These are phyloP conservation scores for Oryza rufipogon DNA, from an alignment of 176 grass and related monocot genomes.

Conservation along the genomic window DNA sequence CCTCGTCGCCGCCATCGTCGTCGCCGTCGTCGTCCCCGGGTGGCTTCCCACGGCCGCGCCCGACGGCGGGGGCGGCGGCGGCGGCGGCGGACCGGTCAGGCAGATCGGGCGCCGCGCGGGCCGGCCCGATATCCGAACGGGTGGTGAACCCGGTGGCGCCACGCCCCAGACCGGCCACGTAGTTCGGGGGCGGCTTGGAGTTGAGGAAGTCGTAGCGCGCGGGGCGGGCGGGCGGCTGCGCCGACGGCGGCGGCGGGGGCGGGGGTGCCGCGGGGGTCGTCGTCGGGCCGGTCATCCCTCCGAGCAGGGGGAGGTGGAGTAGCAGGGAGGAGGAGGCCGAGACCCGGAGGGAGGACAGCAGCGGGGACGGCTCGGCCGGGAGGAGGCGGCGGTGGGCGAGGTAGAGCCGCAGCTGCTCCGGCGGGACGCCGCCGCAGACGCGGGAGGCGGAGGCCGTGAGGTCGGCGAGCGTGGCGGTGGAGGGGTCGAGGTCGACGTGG, in stretches of 20 bases:
- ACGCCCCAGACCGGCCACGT: slow-evolving; percentile 86
- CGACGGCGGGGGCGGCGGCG: slow-evolving; percentile 39
- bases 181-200: slow-evolving; percentile 85
- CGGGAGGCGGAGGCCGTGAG: slow-evolving; percentile 36
- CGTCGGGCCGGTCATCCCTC: slow-evolving; percentile 52
- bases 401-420: slow-evolving; percentile 46
- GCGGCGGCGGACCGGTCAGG: slow-evolving; percentile 75
- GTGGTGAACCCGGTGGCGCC: slow-evolving; percentile 98
- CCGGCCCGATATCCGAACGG: slow-evolving; percentile 86
- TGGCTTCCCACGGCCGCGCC: slow-evolving; percentile 81
- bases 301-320: slow-evolving; percentile 42
- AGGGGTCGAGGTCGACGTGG: slow-evolving; percentile 41
- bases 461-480: slow-evolving; percentile 39
- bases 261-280: background rate
- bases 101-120: slow-evolving; percentile 85
- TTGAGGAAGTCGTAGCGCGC: slow-evolving; percentile 82
- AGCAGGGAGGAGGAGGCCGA: slow-evolving; percentile 30
- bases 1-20: slow-evolving; percentile 75
- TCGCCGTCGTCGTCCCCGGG: slow-evolving; percentile 70
- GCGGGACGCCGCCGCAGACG: slow-evolving; percentile 24
- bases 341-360: slow-evolving; percentile 36
- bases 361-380: slow-evolving; percentile 20
- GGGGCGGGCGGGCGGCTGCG: slow-evolving; percentile 40
- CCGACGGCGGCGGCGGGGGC: slow-evolving; percentile 38
- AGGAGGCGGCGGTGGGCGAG: slow-evolving; percentile 49